A percentile compares a stretch with the other conserved stretches of the same genome.
These are phyloP conservation scores for Ascochyta viciae-villosae DNA, from an alignment of 2,329 filamentous ascomycete species.

Conservation along the genomic window DNA sequence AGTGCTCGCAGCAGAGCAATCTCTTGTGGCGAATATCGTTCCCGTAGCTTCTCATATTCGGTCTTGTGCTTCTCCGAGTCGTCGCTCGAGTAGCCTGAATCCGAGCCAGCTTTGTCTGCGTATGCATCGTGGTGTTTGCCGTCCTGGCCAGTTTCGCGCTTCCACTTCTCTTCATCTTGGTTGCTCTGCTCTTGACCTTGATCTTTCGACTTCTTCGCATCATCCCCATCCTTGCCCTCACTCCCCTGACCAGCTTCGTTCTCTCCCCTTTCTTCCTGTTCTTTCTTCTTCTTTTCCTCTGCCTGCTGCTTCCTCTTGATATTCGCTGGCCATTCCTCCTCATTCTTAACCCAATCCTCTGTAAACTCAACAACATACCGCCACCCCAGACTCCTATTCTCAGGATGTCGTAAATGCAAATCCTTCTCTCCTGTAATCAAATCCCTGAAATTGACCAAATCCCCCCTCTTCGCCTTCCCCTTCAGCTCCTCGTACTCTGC, in stretches of 20 bases:
- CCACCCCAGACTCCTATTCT: slow-evolving; percentile 57
- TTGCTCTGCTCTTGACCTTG: slow-evolving; percentile 13
- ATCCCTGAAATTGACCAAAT: slow-evolving; percentile 51
- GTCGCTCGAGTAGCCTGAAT: slow-evolving; percentile 28
- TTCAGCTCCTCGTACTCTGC: slow-evolving; percentile 34
- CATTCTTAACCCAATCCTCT: slow-evolving; percentile 59
- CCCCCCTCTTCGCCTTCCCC: slow-evolving; percentile 32
- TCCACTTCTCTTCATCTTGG: slow-evolving; percentile 39
- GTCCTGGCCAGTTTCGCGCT: slow-evolving; percentile 34
- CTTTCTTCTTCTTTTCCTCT: slow-evolving; percentile 19
- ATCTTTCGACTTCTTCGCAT: not conserved
- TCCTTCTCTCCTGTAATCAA: slow-evolving; percentile 44
- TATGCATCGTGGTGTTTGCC: slow-evolving; percentile 50
- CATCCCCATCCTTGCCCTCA: not conserved
- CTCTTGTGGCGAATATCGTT: slow-evolving; percentile 53
- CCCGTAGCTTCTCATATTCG: slow-evolving; percentile 41
- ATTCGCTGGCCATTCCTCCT: slow-evolving; percentile 59
- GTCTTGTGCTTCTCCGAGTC: slow-evolving; percentile 23
- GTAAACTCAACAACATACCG: slow-evolving; percentile 58
- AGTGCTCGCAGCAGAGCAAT: slow-evolving; percentile 48
- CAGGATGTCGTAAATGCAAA: slow-evolving; percentile 54
- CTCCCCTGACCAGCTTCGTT: slow-evolving; percentile 24
- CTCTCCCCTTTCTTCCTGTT: slow-evolving; percentile 34
- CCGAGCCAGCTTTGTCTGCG: slow-evolving; percentile 23
- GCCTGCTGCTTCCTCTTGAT: slow-evolving; percentile 48